Base-by-base conservation (phyloP, 1,284 basidiomycete genomes). In the Ustilago esculenta region DNA sequence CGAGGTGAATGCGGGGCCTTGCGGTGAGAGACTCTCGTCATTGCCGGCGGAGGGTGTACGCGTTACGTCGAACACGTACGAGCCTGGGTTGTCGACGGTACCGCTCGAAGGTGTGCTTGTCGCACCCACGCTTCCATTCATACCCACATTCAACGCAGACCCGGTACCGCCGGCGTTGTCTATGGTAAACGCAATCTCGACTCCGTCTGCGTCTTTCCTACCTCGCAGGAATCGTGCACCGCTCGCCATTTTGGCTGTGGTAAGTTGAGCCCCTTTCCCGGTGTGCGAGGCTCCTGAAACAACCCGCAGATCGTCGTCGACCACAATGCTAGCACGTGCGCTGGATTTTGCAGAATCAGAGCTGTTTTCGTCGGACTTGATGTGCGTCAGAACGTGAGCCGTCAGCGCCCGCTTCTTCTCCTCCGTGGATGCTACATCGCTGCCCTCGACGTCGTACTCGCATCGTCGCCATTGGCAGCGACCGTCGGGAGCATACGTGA, bases 51-150 rank as follows among this genome's bases (percentile, higher is more conserved):
- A 75, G 7, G 79, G 79, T 33, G 79, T 81, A 12, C 79, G 71
- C 24, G 71, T 72, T 12, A 81, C 79, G 11, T 71, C 69, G 47
- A 78, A 79, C 2, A 60, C 48, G 29, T 80, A 49, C 37, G 43
- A 10, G 15, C 76, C 79, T 0, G 77, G 79, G 20, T 69, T 57
- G 48, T 81, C 79, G 5, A 75, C 36, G 15, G 79, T 81, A 27
- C 72, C 74, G 29, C n/a, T 35, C 12, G 72, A 55, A 4, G 60
- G 63, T 4, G 44, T 52, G 39, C 14, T 56, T 42, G 23, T 20
- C 2, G 33, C 40, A 25, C 43, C 71, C 47, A 29, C 29, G 29
- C 12, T 29, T 20, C 35, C 72, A 34, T 44, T 46, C 51, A 10
- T 41, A 8, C 12, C 8, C 11, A 48, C 54, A 5, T 50, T 61